Evolutionary conservation across 2,329 filamentous ascomycete genomes (phyloP), one percentile per base, ranked within the genome.

Genomic region (Eutypella sp.): DNA sequence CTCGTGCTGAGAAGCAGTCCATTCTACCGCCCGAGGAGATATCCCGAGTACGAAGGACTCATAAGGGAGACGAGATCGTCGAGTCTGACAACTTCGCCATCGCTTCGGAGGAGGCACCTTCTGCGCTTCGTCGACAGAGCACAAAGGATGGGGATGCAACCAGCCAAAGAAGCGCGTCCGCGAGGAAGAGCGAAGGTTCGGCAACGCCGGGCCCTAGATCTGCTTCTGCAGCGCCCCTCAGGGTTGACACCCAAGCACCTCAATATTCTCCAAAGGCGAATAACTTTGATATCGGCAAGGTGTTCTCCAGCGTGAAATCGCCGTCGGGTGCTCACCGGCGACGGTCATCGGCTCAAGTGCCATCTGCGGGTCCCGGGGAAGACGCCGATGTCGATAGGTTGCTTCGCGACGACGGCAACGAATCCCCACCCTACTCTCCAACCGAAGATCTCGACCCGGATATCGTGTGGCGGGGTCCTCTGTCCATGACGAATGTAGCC

Each of bases 51-150:
- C 81, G 90, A 57, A 83, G 88, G 55, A 96, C 92, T 2, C 92
- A 97, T 71, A 97, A 97, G 66, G 93, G 93, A 11, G 91, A 96
- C 47, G 93, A 97, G 62, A 67, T 96, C 15, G 78, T 97, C 15
- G 90, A 92, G 50, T 82, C 86, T 39, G 89, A 95, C 27, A 74
- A 68, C n/a, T 63, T 67, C 31, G 57, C 50, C 19, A 54, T 61
- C 16, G 53, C 60, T 2, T 60, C 53, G 20, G 66, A 68, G 33
- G 72, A 72, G 38, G 65, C 62, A 5, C 64, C 67, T 3, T 66
- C 67, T 1, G 58, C 62, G 13, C 51, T 66, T 48, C 57, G 67
- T 42, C 62, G 68, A 46, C 62, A 65, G 38, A 63, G 62, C 29
- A 51, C 51, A n/a, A 54, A 59, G 39, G 45, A 50, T 5, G 40